Evolutionary conservation across 371 early-diverging fungal genomes (phyloP), one percentile per base, ranked within the genome.

Genomic region (Chytridiales sp.): DNA sequence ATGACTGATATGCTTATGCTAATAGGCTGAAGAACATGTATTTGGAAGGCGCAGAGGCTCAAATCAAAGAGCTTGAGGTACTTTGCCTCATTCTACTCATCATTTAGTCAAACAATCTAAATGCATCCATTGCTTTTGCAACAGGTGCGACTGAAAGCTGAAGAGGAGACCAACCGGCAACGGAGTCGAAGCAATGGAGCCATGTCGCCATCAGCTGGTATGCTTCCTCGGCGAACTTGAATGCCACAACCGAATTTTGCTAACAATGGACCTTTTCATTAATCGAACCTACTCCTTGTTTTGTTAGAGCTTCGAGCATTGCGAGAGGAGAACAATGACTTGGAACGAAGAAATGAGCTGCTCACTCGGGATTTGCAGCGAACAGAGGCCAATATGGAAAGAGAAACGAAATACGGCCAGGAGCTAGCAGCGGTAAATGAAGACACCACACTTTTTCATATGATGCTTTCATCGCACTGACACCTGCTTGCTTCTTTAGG

Each of bases 11-110:
- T 39, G 11, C 15, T 39, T 43, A 17, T 2, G n/a, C n/a, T n/a
- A n/a, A 22, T 27, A 75, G 76, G 54, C 55, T 66, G 19, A 73
- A 76, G 49, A 66, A 76, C 51, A 42, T 67, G 42, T 67, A 63
- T 49, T 60, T 76, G 13, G 62, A 66, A 26, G 65, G 69, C n/a
- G 62, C 72, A 1, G 72, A 77, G 47, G 53, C 32, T 17, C 66
- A 71, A 21, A 65, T 72, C 19, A 50, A 54, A 11, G 50, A 6
- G 17, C 22, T 62, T 9, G 68, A 71, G 60, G 72, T 68, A 26
- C n/a, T n/a, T n/a, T n/a, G n/a, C n/a, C 29, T 31, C 1, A 13
- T 19, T 34, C 8, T 27, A 17, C 17, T 38, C 52, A 3, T 35
- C 30, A 42, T 11, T 36, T 32, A 26, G 43, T 52, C 66, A 32